These are phyloP conservation scores for Marasmius fiardii DNA, from an alignment of 1,284 basidiomycete genomes.

Conservation along the genomic window DNA sequence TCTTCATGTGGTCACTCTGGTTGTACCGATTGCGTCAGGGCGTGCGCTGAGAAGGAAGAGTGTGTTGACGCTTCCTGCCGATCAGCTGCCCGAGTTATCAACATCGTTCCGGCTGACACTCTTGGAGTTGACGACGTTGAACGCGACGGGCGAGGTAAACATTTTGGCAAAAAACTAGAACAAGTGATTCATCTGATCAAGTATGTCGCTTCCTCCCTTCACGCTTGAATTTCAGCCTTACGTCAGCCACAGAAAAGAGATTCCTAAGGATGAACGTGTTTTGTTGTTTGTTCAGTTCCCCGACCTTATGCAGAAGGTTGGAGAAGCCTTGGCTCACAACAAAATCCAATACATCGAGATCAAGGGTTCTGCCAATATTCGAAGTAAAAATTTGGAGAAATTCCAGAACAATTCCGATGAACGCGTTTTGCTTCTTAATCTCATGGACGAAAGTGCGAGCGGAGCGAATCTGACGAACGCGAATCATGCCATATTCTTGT, in stretches of 20 bases:
- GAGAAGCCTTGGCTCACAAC: slow-evolving; percentile 73
- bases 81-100: slow-evolving; percentile 69
- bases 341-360: slow-evolving; percentile 80
- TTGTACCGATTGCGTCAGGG: slow-evolving; percentile 70
- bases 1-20: slow-evolving; percentile 91
- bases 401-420: slow-evolving; percentile 79
- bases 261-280: slow-evolving; percentile 77
- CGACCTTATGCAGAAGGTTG: slow-evolving; percentile 88
- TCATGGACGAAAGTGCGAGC: slow-evolving; percentile 92
- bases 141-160: slow-evolving; percentile 69
- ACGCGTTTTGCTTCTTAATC: slow-evolving; percentile 84
- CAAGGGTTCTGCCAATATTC: slow-evolving; percentile 71
- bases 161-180: slow-evolving; percentile 89
- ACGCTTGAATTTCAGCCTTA: slow-evolving; percentile 5
- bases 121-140: slow-evolving; percentile 81
- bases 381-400: slow-evolving; percentile 77
- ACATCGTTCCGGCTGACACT: slow-evolving; percentile 80
- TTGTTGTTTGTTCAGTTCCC: slow-evolving; percentile 94
- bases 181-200: slow-evolving; percentile 81
- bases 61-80: slow-evolving; percentile 79
- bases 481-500: slow-evolving; percentile 94
- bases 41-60: slow-evolving; percentile 73
- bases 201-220: slow-evolving; percentile 36
- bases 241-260: slow-evolving; percentile 45
- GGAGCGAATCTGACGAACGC: slow-evolving; percentile 92